Evolutionary conservation across 345 rosid genomes (phyloP), one percentile per base, ranked within the genome.

Genomic region (Rhizophora apiculata): DNA sequence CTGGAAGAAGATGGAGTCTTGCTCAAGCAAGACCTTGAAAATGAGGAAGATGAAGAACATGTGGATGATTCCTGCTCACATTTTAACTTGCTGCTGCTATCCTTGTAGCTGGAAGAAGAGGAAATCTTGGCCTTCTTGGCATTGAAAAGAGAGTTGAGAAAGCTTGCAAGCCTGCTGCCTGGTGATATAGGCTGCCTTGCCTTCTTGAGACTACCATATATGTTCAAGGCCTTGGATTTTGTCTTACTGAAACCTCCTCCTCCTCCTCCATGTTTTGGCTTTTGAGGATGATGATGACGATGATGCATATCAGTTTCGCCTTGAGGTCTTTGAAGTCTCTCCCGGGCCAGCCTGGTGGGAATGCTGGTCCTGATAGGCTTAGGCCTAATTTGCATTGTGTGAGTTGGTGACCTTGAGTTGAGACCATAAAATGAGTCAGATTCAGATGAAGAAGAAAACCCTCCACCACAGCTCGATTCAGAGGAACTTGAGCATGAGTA

Each of bases 1-100:
- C 80, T 68, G 1, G 73, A 72, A 10, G 80, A 68, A 10, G 80
- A 68, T n/a, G 80, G 80, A 7, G 80, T 77, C 55, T 77, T 77
- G 70, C 80, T 77, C 27, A 77, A 39, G 65, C 80, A 77, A 21
- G 80, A 77, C 70, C 76, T 63, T 29, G 80, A 77, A 60, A 77
- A 68, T 11, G 80, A 77, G 22, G 80, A 77, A 32, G 76, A 73
- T 22, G 80, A 72, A 5, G 80, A 72, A 27, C 80, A 77, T 6
- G 76, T 59, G 0, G 80, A 72, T 51, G 65, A 72, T 22, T 60
- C 60, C 13, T 60, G 79, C 71, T 69, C 74, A 6, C 68, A 68
- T 20, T 72, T 72, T 3, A 63, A 36, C 58, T 66, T 70, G n/a
- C 67, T 15, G 49, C 16, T 13, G 49, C 49, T 61, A 36, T 76